Conservation (phyloP, 2,329 filamentous ascomycete genomes). For the Ceratocystis cubensis region DNA sequence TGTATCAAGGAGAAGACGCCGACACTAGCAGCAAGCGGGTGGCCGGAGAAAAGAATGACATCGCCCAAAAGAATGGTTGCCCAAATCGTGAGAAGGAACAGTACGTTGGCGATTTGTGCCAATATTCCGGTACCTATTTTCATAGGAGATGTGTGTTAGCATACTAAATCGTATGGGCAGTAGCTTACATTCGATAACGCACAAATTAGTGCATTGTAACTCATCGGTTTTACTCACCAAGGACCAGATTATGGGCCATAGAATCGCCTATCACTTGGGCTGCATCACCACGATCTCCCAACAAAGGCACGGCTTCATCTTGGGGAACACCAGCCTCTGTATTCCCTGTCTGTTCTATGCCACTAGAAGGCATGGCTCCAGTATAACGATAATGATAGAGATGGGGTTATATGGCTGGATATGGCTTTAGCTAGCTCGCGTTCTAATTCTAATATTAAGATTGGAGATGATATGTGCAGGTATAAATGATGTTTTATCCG, state of each 20-base stretch:
- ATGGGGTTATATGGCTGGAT: neutral
- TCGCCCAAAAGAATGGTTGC: constrained; percentile 55
- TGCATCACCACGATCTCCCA: constrained; percentile 54
- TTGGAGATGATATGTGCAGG: neutral
- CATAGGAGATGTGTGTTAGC: neutral
- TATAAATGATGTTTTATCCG: neutral
- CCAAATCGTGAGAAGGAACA: constrained; percentile 69
- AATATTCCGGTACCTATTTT: constrained; percentile 61
- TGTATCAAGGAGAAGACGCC: constrained; percentile 66
- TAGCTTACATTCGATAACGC: neutral
- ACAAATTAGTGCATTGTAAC: neutral
- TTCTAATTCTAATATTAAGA: neutral
- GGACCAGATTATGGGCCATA: constrained; percentile 57
- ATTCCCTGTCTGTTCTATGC: neutral
- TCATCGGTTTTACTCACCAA: constrained; percentile 43
- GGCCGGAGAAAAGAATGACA: constrained; percentile 73
- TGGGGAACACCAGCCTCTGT: constrained; percentile 23
- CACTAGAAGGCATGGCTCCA: neutral
- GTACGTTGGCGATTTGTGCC: constrained; percentile 64
- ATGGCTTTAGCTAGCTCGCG: neutral
- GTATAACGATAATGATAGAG: too few relatives aligned
- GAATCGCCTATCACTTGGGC: constrained; percentile 52
- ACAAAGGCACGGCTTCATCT: constrained; percentile 34
- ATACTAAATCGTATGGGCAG: neutral
- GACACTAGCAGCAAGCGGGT: constrained; percentile 59